These are phyloP conservation scores for Salix suchowensis DNA, from an alignment of 345 rosid species.

Conservation along the genomic window DNA sequence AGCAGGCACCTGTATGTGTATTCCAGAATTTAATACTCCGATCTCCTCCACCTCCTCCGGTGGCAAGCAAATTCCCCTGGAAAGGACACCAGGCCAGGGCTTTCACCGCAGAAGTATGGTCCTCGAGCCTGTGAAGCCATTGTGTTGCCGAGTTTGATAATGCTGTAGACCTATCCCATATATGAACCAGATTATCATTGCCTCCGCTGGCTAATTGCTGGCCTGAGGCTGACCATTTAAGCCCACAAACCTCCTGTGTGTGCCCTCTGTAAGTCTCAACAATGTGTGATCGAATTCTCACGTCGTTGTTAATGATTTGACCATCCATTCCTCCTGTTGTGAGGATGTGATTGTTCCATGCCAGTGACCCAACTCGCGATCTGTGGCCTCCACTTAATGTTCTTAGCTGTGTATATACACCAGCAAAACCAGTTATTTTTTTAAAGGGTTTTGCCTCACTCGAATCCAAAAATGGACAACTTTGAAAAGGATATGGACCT, in stretches of 20 bases:
- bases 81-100: conserved; percentile 63
- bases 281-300: conserved; percentile 1
- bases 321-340: conserved; percentile 14
- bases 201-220: conserved; percentile 21
- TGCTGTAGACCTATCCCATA: conserved; percentile 49
- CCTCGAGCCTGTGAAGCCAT: conserved; percentile 49
- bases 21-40: conserved; percentile 19
- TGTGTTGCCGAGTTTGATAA: conserved; percentile 37
- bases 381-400: conserved; percentile 8
- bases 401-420: background rate
- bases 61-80: conserved; percentile 41
- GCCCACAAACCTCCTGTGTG: background rate
- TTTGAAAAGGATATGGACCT: background rate
- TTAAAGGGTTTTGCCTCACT: no score
- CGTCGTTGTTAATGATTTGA: conserved; percentile 4
- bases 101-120: conserved; percentile 48
- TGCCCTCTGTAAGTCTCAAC: conserved; percentile 1
- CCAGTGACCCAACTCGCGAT: conserved; percentile 5
- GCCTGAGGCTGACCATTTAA: conserved; percentile 2
- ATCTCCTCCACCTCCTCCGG: conserved; percentile 24
- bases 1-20: conserved; percentile 19
- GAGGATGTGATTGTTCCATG: conserved; percentile 21
- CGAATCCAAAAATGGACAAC: background rate
- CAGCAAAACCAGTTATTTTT: background rate
- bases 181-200: conserved; percentile 39